Evolutionary conservation across 2,329 filamentous ascomycete genomes (phyloP), one percentile per base, ranked within the genome.

Genomic region (Hortaea werneckii): DNA sequence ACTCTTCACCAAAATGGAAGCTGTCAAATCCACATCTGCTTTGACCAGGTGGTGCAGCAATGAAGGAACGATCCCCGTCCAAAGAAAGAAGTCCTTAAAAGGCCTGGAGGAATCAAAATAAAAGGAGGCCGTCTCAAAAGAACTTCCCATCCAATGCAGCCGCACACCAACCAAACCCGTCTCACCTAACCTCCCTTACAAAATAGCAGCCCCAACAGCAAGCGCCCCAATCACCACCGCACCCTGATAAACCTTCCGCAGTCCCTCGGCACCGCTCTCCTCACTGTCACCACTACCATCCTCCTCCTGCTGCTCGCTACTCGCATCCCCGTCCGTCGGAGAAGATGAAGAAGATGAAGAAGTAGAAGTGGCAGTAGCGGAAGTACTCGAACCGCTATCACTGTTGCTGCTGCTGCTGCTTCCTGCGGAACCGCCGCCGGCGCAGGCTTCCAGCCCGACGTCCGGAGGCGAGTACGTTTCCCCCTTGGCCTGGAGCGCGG

Each of bases 361-460:
- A 35, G 32, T 4, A 9, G 32, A 35, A 35, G 32, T 35, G 9
- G 32, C 9, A 12, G 9, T 35, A 35, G 32, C 9, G 32, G 9
- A 9, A 35, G 32, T 12, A 12, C 20, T 20, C 20, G 20, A 20
- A 20, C 32, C 32, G 32, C 32, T 9, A 4, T 35, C 32, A 12
- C 32, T 35, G 32, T 35, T 40, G 20, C 37, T 29, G 41, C 38
- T 12, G 38, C 37, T 13, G 35, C 26, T 9, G 39, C 46, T 9
- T 42, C 30, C 44, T 12, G 35, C 40, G 29, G 39, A 20, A 27
- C 9, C 20, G 37, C 13, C 11, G 42, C 45, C 37, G 39, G 57
- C 54, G 30, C 47, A 49, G 5, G 37, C 39, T 5, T 35, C 43
- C 11, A 46, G n/a, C 11, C 43, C 43, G 30, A 50, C 13, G 10